Base-by-base conservation (phyloP, 805 yeast genomes). In the Saccharomycopsis guyanensis region DNA sequence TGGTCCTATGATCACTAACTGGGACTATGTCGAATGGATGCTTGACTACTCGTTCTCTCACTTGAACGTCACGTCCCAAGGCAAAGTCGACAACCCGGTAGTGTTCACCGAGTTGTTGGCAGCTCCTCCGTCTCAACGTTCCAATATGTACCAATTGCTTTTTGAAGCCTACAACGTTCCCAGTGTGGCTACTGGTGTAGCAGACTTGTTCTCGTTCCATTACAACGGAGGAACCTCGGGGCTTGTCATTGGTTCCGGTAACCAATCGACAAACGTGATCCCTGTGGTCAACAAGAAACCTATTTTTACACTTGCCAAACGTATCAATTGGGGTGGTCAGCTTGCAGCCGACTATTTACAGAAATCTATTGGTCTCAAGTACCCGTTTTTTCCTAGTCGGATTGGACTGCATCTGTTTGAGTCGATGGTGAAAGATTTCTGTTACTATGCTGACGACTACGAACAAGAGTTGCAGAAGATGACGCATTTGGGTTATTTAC, bases 251-350 rank as follows among this genome's bases (percentile, higher is more conserved):
- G 82, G 86, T 7, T 69, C 87, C 4, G 96, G 96, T 3, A 73
- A 86, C 62, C 93, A 89, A 56, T 75, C 86, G 45, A 83, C 95
- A 0, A 81, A 80, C 58, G 63, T 93, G 0, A 78, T 91, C 15
- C 98, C 98, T 0, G 86, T 91, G 1, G 53, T 86, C 2, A 59
- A 75, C n/a, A 87, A 88, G 0, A 66, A 68, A 45, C 89, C 94
- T 0, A 53, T 80, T 2, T 61, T 86, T 45, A 66, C 73, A 23
- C 82, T 80, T 48, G 68, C 88, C 6, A 88, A 87, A 57, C 70
- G 97, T 57, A 76, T 93, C 33, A 87, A 86, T 59, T 86, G 93
- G 86, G 97, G 97, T 50, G 97, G 96, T 8, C 75, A 76, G 51
- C 84, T 76, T 38, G 73, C 89, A 1, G 75, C 72, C 25, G 76